A percentile compares a stretch with the other conserved stretches of the same genome.
Evolutionary conservation across 108 stramenopile genomes (phyloP).

Genomic region (Fistulifera solaris): DNA sequence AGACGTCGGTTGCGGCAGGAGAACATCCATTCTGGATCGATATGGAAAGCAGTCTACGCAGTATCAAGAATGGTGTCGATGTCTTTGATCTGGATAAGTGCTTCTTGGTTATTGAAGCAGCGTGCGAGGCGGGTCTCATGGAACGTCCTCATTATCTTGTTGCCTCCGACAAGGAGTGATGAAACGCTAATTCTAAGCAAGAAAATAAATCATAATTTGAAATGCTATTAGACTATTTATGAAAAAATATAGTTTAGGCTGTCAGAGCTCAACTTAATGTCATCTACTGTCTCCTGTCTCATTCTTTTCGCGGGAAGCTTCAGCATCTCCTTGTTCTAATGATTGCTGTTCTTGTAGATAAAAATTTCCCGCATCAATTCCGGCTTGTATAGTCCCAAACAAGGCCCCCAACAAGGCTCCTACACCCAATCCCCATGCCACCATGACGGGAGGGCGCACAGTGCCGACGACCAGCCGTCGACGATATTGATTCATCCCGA

Average conservation of each 20-base stretch:
- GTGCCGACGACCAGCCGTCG: background rate
- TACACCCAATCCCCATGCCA: background rate
- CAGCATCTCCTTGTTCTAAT: too few relatives aligned
- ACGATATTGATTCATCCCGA: background rate
- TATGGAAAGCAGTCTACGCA: constrained; percentile 82
- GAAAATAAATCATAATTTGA: too few relatives aligned
- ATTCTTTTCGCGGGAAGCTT: too few relatives aligned
- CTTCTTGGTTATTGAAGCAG: constrained; percentile 35
- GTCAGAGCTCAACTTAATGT: too few relatives aligned
- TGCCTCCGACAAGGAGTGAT: constrained; percentile 9
- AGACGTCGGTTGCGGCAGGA: constrained; percentile 28
- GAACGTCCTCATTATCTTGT: constrained; percentile 29
- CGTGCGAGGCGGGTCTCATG: constrained; percentile 37
- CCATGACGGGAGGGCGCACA: background rate
- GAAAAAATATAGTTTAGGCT: too few relatives aligned
- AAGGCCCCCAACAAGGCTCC: background rate
- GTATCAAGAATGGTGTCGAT: constrained; percentile 27
- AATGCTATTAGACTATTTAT: too few relatives aligned
- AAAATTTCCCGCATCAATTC: background rate
- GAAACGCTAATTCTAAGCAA: too few relatives aligned
- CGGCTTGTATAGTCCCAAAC: constrained; percentile 5
- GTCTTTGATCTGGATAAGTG: constrained; percentile 7
- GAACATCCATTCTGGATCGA: constrained; percentile 69
- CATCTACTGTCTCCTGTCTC: too few relatives aligned
- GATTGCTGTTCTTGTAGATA: background rate